phyloP scores from a whole-genome alignment of 75 land plant species.

The Cupressus sempervirens region DNA sequence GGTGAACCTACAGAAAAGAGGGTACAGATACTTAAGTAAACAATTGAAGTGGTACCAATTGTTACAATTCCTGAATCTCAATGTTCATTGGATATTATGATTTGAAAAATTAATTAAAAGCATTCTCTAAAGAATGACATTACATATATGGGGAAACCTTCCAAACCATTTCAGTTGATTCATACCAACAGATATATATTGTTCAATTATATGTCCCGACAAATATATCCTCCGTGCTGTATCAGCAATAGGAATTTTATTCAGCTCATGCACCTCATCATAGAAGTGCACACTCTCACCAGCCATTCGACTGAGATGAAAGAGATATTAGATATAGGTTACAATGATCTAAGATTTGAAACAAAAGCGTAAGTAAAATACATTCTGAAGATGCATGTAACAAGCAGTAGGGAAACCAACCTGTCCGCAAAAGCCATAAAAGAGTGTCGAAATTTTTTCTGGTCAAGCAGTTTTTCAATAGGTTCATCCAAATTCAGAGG shows the following conservation, averaged over 20 bases:
- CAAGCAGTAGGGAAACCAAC: conserved; percentile 5
- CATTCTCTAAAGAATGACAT: background rate
- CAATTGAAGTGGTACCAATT: background rate
- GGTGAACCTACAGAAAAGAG: conserved; percentile 32
- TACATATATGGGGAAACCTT: background rate
- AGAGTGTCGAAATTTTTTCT: conserved; percentile 50
- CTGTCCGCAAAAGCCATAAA: conserved; percentile 66
- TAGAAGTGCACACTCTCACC: conserved; percentile 68
- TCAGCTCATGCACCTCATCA: conserved; percentile 49
- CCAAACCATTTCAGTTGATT: conserved; percentile 6
- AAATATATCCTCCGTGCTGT: conserved; percentile 53
- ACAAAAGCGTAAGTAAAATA: background rate
- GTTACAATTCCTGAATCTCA: background rate
- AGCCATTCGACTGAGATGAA: conserved; percentile 46
- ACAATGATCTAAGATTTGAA: background rate
- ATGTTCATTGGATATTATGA: background rate
- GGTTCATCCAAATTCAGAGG: conserved; percentile 33
- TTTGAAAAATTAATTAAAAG: background rate
- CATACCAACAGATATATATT: conserved; percentile 43
- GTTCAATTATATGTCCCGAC: conserved; percentile 59
- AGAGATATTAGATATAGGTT: background rate
- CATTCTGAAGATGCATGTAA: background rate
- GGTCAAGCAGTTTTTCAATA: conserved; percentile 45
- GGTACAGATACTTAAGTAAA: background rate
- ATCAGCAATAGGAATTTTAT: conserved; percentile 34